Evolutionary conservation across 192 early-diverging fungal species (phyloP), one percentile per base, ranked within the genome.

Genomic region (Umbelopsis sp.): DNA sequence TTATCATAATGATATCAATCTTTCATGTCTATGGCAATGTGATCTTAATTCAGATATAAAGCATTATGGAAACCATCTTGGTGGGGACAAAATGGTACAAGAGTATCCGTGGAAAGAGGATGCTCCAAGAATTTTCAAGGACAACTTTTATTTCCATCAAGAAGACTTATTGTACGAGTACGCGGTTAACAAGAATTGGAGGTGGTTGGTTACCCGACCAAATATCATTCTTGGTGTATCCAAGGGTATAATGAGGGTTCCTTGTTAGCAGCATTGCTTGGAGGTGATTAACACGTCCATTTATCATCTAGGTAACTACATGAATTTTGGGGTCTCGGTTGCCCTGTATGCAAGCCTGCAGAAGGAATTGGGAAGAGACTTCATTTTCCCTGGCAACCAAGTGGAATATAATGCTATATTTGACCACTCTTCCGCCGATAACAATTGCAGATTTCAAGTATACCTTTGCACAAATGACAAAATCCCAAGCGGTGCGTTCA

Each of bases 281-380:
- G 27, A 30, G 3, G 1, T 30, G 3, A 44, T 33, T 10, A 65
- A n/a, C 16, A 20, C 4, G 18, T 41, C 35, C 12, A 27, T 0
- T 46, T 46, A 48, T 18, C 44, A 3, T 22, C 2, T 16, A 66
- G 65, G 65, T 15, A 66, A 46, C 45, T 66, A 66, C 44, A 66
- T 66, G 65, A 46, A 66, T 27, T 66, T 66, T 22, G 65, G 16
- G 0, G 44, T 66, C 0, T 18, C 65, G 27, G 30, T 66, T 30
- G 65, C 45, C 20, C n/a, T 66, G 45, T 66, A 66, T 48, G 65
- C 65, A 16, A 30, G 22, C 44, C 47, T 66, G 45, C 65, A 66
- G 25, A 66, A 66, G 44, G n/a, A 47, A 2, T 44, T 66, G 7
- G 37, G 37, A 4, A 46, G 21, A 21, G 45, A 46, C 0, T 30